phyloP scores from a whole-genome alignment of 2,329 filamentous ascomycete species.

The Tolypocladium tropicale region DNA sequence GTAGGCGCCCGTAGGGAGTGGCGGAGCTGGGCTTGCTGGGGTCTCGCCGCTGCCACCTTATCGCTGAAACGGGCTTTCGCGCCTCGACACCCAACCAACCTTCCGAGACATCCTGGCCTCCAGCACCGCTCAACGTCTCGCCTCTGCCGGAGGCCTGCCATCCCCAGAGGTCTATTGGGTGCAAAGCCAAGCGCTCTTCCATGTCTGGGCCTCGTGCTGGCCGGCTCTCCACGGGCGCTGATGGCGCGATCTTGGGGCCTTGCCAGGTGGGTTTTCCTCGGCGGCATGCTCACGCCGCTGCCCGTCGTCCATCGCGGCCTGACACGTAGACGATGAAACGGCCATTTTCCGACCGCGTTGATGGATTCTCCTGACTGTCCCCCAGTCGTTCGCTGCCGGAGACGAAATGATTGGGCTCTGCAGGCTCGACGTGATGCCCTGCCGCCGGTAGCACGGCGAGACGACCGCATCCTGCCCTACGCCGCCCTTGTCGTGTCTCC shows the following conservation, averaged over 20 bases:
- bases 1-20: background rate
- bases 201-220: background rate
- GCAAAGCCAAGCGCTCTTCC: background rate
- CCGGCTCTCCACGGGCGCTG: background rate
- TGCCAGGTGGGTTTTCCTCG: background rate
- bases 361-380: background rate
- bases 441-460: background rate
- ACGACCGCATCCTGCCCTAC: background rate
- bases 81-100: background rate
- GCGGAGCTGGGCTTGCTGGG: background rate
- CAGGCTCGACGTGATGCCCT: background rate
- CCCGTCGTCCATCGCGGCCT: background rate
- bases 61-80: background rate
- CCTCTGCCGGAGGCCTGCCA: background rate
- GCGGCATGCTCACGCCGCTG: background rate
- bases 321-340: background rate
- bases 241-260: background rate
- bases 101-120: background rate
- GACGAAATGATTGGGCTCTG: background rate
- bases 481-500: background rate
- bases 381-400: background rate
- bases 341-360: background rate
- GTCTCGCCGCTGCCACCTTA: background rate
- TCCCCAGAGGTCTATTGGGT: background rate
- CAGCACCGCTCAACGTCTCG: background rate